Evolutionary conservation across 23 red algal genomes (phyloP).

Genomic region (Agarophyton chilense): DNA sequence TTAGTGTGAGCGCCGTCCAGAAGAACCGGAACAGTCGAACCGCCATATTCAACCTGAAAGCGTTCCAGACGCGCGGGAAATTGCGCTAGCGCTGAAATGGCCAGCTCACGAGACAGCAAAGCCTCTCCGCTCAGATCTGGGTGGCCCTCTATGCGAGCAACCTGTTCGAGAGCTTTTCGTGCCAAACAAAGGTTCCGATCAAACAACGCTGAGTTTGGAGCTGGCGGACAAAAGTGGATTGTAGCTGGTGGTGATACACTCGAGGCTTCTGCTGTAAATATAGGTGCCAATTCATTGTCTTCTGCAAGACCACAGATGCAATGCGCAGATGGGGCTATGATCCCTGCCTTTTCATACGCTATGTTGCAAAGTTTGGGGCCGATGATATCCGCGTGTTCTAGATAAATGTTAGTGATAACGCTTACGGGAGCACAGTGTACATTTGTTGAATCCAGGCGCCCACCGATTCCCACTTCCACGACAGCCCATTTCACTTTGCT

Average conservation of each 20-base stretch:
- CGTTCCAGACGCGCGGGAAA: conserved; percentile 68
- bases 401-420: conserved; percentile 89
- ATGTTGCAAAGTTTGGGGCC: conserved; percentile 89
- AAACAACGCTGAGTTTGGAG: conserved; percentile 22
- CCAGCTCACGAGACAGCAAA: conserved; percentile 18
- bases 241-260: conserved; percentile 20
- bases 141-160: conserved; percentile 1
- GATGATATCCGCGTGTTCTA: conserved; percentile 94
- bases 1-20: conserved; percentile 94
- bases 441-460: conserved; percentile 90
- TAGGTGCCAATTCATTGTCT: conserved; percentile 37
- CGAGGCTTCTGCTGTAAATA: conserved; percentile 44
- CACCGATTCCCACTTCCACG: conserved; percentile 95
- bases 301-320: conserved; percentile 53
- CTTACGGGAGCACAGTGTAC: conserved; percentile 72
- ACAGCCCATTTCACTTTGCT: conserved; percentile 81
- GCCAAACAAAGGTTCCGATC: conserved; percentile 62
- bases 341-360: conserved; percentile 96
- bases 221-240: conserved; percentile 46
- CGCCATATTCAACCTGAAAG: conserved; percentile 23
- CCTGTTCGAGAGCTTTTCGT: conserved; percentile 44
- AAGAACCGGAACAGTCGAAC: conserved; percentile 33
- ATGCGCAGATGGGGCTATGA: conserved; percentile 57
- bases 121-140: neutral
- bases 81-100: conserved; percentile 7